Evolutionary conservation across 1,139 yeast genomes (phyloP), one percentile per base, ranked within the genome.

Genomic region (Saccharomyces hybrid): DNA sequence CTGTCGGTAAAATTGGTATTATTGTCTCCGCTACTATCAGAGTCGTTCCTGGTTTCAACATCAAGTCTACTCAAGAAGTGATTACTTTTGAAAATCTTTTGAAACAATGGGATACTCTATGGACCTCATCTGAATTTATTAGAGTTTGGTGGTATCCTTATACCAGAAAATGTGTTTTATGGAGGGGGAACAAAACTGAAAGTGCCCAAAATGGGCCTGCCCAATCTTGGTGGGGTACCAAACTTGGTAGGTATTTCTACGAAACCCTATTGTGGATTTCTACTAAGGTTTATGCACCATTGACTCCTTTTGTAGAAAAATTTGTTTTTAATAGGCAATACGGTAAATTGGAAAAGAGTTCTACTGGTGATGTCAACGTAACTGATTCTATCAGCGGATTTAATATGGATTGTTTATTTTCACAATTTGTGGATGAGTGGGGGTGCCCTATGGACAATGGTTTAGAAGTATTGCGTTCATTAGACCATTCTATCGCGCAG

Each of bases 121-220:
- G 98, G 96, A 81, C 88, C 7, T 84, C 88, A 52, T 80, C 91
- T n/a, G 99, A 93, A 72, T 93, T 84, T 64, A 85, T 89, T 49
- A 80, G 98, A 59, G 81, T 90, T 51, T 93, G 98, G 98, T 93
- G 99, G 98, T 93, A 88, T 71, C 99, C 99, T 0, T 93, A 93
- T 69, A 79, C 95, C 23, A 81, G 81, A 54, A 85, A 85, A 64
- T 88, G 96, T 73, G 84, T 90, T 38, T 74, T 90, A 52, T 93
- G 98, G 97, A 81, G 95, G 65, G 98, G 96, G 31, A 76, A 82
- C 48, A 88, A 88, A 67, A 72, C 79, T 20, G 74, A 74, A 28
- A 88, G 85, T 48, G 80, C 85, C 1, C 72, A 83, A 49, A 78
- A 87, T 13, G 76, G 72, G 1, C 89, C 93, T 46, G 77, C 88